Evolutionary conservation across 202 grass and related monocot species (phyloP), one percentile per base, ranked within the genome.

Genomic region (Thinopyrum obtusiflorum): DNA sequence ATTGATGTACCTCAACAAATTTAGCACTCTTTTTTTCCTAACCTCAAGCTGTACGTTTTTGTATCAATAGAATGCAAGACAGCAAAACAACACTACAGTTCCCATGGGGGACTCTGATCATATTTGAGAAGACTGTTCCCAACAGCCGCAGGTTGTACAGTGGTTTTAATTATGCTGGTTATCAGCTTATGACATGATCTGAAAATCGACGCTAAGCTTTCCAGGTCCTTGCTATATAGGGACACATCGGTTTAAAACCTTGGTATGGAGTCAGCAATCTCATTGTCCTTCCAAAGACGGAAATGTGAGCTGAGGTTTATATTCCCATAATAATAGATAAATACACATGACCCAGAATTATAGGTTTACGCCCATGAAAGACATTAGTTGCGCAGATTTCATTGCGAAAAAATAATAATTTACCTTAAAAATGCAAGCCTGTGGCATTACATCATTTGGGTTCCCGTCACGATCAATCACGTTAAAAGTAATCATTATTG

Each of bases 361-460:
- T 35, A 80, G 4, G 28, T 47, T 59, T 70, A 74, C 29, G 23
- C 40, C 44, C 21, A 24, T 42, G 11, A 68, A 32, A 78, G 26
- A 47, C 5, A 24, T 46, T 55, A 33, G 47, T 49, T 80, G 59
- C 61, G 65, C 39, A 73, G 49, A 61, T 7, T 67, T 21, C 6
- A 73, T 36, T 53, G 85, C 80, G 66, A 85, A n/a, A n/a, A 21
- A 49, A 69, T 53, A 7, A 64, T 26, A 61, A 37, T 65, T 81
- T 94, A 96, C 97, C 97, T 99, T 99, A 87, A 99, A 99, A 80
- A 99, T 99, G 86, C 93, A 96, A 92, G 92, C 97, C 85, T 96
- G 91, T 46, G 97, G 97, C 76, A 83, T 96, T 75, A 99, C 77
- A 65, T 99, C 91, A 88, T 92, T 89, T 81, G 93, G 93, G 80